Conservation (phyloP, 495 filamentous ascomycete species). For the Staphylotrichum longicolle region DNA sequence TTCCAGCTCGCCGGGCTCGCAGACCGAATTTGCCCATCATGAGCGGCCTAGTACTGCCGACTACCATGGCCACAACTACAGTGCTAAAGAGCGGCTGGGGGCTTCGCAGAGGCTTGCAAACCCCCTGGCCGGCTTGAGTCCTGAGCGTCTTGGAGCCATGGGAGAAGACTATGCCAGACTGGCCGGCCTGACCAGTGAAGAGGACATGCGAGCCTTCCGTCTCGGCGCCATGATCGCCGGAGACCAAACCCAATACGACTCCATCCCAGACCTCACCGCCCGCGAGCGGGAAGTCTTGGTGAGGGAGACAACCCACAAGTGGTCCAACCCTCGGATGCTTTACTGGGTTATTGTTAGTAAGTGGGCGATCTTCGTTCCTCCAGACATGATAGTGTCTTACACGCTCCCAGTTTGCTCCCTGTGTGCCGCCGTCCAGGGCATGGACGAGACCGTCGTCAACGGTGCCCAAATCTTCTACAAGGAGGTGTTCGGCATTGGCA, state of each 20-base stretch:
- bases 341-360: conserved; percentile 66
- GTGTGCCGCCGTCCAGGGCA: conserved; percentile 72
- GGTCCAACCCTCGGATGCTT: conserved; percentile 65
- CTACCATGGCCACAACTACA: not conserved
- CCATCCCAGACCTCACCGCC: conserved; percentile 53
- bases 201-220: conserved; percentile 67
- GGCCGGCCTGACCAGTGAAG: conserved; percentile 59
- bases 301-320: conserved; percentile 64
- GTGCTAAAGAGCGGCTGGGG: conserved; percentile 25
- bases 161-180: conserved; percentile 65
- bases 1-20: conserved; percentile 5
- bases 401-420: conserved; percentile 53
- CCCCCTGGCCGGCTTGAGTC: conserved; percentile 62
- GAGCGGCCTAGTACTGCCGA: not conserved
- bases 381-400: not conserved
- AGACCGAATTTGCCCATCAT: conserved; percentile 12
- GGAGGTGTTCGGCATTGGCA: conserved; percentile 42
- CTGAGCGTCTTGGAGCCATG: conserved; percentile 57
- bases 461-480: conserved; percentile 72
- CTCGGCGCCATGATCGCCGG: conserved; percentile 66
- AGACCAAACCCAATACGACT: conserved; percentile 47
- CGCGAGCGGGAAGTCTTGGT: conserved; percentile 58
- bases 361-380: conserved; percentile 2
- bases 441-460: conserved; percentile 70
- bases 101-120: conserved; percentile 56